Conservation (phyloP, 2,329 filamentous ascomycete genomes). For the Scorias spongiosa region DNA sequence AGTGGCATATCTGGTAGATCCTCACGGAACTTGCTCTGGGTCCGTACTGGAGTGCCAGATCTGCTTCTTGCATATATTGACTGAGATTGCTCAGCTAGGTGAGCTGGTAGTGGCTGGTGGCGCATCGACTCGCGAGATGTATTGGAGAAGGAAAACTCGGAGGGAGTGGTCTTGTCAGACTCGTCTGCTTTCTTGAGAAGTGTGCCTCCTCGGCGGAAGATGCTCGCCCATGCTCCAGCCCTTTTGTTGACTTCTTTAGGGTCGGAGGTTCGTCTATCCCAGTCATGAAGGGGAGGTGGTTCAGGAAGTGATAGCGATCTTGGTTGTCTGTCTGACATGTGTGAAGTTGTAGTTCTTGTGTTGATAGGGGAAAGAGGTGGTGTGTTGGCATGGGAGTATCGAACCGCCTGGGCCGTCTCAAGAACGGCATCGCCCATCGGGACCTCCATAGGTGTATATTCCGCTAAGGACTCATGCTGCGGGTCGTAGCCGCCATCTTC, state of each 20-base stretch:
- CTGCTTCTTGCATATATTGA: conserved; percentile 25
- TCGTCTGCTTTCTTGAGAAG: conserved; percentile 27
- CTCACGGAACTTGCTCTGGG: conserved; percentile 81
- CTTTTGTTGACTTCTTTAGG: conserved; percentile 27
- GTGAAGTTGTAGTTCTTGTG: conserved; percentile 1
- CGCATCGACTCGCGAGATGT: conserved; percentile 78
- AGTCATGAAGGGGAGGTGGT: conserved; percentile 23
- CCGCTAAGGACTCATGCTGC: conserved; percentile 2
- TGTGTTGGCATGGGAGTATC: conserved; percentile 33
- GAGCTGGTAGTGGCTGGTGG: conserved; percentile 36
- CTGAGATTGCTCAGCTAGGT: conserved; percentile 26
- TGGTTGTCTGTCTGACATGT: conserved; percentile 3
- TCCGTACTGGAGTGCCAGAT: conserved; percentile 54
- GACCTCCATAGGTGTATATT: conserved; percentile 22
- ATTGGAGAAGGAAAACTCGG: conserved; percentile 66
- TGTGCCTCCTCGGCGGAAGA: conserved; percentile 52
- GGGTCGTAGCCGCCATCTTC: too few relatives aligned
- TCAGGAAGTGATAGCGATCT: conserved; percentile 7
- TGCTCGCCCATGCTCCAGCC: conserved; percentile 46
- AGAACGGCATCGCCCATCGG: conserved; percentile 32
- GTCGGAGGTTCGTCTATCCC: conserved; percentile 24
- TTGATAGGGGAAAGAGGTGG: conserved; percentile 19
- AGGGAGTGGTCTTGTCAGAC: conserved; percentile 38
- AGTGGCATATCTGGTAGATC: conserved; percentile 75
- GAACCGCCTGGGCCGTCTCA: conserved; percentile 33